These are phyloP conservation scores for Candida parachauliodes DNA, from an alignment of 805 yeast genomes.

Conservation along the genomic window DNA sequence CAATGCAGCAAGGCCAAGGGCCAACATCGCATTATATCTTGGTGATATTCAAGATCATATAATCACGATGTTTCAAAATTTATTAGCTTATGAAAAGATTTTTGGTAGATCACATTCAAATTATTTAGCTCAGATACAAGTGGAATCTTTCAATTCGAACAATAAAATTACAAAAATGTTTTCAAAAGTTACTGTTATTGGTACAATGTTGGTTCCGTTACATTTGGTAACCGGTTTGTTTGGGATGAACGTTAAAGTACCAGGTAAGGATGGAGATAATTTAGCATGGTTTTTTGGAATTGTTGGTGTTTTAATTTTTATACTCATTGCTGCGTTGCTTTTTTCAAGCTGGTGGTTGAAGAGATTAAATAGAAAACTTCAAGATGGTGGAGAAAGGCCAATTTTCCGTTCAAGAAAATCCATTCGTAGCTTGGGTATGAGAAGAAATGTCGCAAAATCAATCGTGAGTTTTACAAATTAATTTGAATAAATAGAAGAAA, in stretches of 20 bases:
- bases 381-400: slow-evolving; percentile 11
- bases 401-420: slow-evolving; percentile 17
- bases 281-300: slow-evolving; percentile 29
- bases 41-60: slow-evolving; percentile 98
- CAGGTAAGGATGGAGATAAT: slow-evolving; percentile 53
- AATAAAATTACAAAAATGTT: slow-evolving; percentile 82
- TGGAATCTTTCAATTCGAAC: slow-evolving; percentile 83
- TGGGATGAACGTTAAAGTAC: slow-evolving; percentile 92
- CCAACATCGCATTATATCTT: slow-evolving; percentile 84
- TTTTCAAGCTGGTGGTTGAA: slow-evolving; percentile 21
- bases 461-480: slow-evolving; percentile 36
- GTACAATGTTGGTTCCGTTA: slow-evolving; percentile 87
- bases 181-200: slow-evolving; percentile 84
- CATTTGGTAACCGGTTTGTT: slow-evolving; percentile 87
- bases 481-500: slow-evolving; percentile 20
- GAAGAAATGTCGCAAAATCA: slow-evolving; percentile 29
- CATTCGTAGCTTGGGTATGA: slow-evolving; percentile 25
- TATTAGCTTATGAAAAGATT: slow-evolving; percentile 87
- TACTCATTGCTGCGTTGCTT: slow-evolving; percentile 15
- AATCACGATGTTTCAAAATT: slow-evolving; percentile 92
- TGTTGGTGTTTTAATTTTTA: slow-evolving; percentile 23
- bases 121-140: slow-evolving; percentile 90
- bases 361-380: slow-evolving; percentile 9
- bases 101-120: slow-evolving; percentile 89
- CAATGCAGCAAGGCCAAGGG: slow-evolving; percentile 59